Conservation (phyloP, 208 protist genomes). For the Acanthamoeba sp. region DNA sequence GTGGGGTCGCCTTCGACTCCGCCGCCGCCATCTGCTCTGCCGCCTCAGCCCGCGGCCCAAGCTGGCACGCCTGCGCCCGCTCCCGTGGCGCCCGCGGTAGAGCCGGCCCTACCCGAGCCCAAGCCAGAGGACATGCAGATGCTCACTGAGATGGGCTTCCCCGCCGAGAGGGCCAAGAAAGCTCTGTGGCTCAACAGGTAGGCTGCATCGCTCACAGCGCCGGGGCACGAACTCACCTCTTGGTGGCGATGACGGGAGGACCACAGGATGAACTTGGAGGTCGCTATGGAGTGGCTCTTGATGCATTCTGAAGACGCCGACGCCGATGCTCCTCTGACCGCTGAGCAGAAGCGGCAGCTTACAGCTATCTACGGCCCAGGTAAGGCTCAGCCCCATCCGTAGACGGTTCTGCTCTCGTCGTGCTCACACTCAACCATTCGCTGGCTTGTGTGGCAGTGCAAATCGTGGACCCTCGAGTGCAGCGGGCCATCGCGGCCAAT, state of each 20-base stretch:
- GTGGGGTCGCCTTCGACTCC: not conserved
- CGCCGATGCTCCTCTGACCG: constrained; percentile 7
- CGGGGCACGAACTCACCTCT: too few relatives aligned
- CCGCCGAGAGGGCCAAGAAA: constrained; percentile 31
- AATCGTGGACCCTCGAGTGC: not conserved
- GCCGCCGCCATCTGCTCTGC: not conserved
- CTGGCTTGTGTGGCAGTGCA: not conserved
- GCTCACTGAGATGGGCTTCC: constrained; percentile 55
- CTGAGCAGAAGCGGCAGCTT: constrained; percentile 32
- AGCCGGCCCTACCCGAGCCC: constrained; percentile 9
- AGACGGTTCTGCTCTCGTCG: too few relatives aligned
- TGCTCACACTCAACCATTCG: not conserved
- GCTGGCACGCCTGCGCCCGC: not conserved
- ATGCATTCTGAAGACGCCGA: constrained; percentile 25
- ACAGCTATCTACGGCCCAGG: not conserved
- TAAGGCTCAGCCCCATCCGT: not conserved
- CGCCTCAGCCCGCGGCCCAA: not conserved
- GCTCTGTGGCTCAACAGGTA: constrained; percentile 21
- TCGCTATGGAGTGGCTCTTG: constrained; percentile 41
- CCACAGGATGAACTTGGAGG: constrained; percentile 46
- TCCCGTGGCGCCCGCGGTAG: not conserved
- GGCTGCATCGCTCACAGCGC: too few relatives aligned
- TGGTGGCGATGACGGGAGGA: not conserved
- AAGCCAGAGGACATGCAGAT: constrained; percentile 13
- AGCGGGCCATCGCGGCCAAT: not conserved